Evolutionary conservation across 148 eudicot genomes (phyloP).

Genomic region (Camellia japonica): DNA sequence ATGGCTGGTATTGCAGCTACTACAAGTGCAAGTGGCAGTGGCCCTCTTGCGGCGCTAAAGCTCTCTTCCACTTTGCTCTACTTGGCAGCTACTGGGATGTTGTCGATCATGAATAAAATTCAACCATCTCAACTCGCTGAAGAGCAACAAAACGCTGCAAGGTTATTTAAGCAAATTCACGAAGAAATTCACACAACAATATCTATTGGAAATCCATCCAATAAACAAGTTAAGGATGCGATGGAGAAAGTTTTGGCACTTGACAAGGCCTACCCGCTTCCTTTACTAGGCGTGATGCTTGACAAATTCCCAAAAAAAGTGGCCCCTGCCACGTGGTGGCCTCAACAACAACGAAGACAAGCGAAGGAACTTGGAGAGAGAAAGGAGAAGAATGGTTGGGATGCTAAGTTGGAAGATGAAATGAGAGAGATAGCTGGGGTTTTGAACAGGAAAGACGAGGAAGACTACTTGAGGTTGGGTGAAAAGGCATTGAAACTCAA

Average conservation of each 20-base stretch:
- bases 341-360: slow-evolving; percentile 16
- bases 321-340: slow-evolving; percentile 67
- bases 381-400: slow-evolving; percentile 46
- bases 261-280: slow-evolving; percentile 67
- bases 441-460: slow-evolving; percentile 41
- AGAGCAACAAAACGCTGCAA: slow-evolving; percentile 61
- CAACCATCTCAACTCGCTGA: slow-evolving; percentile 77
- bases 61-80: slow-evolving; percentile 44
- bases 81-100: slow-evolving; percentile 45
- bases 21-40: not conserved
- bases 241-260: slow-evolving; percentile 52
- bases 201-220: slow-evolving; percentile 12
- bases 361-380: not conserved
- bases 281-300: slow-evolving; percentile 59
- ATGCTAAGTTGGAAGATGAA: slow-evolving; percentile 44
- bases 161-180: slow-evolving; percentile 42
- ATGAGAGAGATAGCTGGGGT: slow-evolving; percentile 44
- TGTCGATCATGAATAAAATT: slow-evolving; percentile 50
- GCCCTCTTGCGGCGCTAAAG: slow-evolving; percentile 29
- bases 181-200: slow-evolving; percentile 29
- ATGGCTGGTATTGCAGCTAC: slow-evolving; percentile 43
- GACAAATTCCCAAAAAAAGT: slow-evolving; percentile 52
- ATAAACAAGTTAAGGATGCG: slow-evolving; percentile 34
- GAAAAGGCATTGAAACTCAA: slow-evolving; percentile 55
- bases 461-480: slow-evolving; percentile 58